These are phyloP conservation scores for Ustilago crameri DNA, from an alignment of 1,284 basidiomycete genomes.

Conservation along the genomic window DNA sequence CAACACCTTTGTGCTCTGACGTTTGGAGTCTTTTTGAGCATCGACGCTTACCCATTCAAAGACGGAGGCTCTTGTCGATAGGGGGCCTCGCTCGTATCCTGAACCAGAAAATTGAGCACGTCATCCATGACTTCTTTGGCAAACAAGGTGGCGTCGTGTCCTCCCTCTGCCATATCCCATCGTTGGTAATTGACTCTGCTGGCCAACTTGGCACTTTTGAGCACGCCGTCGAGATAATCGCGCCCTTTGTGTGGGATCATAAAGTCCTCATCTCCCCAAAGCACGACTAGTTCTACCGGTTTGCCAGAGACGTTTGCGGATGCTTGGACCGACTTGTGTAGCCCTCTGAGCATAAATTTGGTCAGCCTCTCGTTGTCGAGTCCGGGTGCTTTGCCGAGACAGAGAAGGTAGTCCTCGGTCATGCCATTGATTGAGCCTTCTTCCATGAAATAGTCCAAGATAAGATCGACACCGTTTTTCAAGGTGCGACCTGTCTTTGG, in stretches of 20 bases:
- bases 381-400: conserved; percentile 22
- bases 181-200: conserved; percentile 3
- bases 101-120: conserved; percentile 9
- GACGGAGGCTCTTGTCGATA: no score
- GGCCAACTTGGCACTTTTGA: neutral
- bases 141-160: conserved; percentile 26
- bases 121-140: conserved; percentile 18
- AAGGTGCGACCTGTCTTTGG: conserved; percentile 19
- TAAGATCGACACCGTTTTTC: conserved; percentile 18
- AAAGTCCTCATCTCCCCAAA: conserved; percentile 27
- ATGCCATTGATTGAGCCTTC: conserved; percentile 24
- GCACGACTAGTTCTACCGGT: conserved; percentile 12
- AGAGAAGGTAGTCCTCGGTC: conserved; percentile 27
- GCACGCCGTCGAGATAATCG: conserved; percentile 11
- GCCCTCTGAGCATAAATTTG: conserved; percentile 1
- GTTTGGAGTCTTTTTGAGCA: no score
- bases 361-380: conserved; percentile 22
- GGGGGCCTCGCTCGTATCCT: no score
- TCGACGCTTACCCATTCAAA: no score
- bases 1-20: no score
- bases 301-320: neutral
- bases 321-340: conserved; percentile 1
- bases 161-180: conserved; percentile 26
- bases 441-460: conserved; percentile 26
- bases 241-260: conserved; percentile 27